phyloP scores from a whole-genome alignment of 208 protist genomes.

The Leishmania tropica region DNA sequence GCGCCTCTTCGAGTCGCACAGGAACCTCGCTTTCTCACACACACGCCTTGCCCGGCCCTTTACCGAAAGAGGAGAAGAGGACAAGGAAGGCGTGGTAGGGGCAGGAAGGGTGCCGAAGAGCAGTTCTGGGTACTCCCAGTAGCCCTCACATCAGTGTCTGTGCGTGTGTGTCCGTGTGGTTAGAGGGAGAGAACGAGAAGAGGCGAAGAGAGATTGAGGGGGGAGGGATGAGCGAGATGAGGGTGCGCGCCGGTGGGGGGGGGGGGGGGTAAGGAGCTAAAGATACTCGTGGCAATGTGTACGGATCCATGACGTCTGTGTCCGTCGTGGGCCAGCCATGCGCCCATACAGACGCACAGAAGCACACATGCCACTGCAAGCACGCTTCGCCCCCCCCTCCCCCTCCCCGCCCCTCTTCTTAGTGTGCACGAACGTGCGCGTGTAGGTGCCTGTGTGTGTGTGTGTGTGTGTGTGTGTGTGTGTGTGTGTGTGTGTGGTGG shows the following conservation, averaged over 20 bases:
- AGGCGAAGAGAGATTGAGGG: neutral
- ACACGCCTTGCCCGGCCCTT: neutral
- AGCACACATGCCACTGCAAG: neutral
- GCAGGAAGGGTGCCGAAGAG: neutral
- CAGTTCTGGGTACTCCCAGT: neutral
- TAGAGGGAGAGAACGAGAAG: neutral
- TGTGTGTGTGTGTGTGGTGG: neutral
- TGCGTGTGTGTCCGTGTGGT: neutral
- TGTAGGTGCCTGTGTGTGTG: neutral
- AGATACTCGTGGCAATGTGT: neutral
- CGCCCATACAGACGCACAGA: neutral
- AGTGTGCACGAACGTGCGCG: neutral
- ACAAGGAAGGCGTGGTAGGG: neutral
- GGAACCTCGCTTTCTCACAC: neutral
- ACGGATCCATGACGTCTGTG: neutral
- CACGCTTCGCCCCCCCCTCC: too few relatives aligned
- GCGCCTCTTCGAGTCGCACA: neutral
- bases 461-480: neutral
- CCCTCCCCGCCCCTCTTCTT: too few relatives aligned
- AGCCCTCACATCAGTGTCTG: neutral
- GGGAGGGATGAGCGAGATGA: neutral
- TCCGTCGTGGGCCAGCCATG: neutral
- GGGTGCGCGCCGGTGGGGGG: neutral
- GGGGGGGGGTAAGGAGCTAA: neutral
- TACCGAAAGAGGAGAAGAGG: neutral